Percentiles rank a stretch among this genome's conserved stretches.
phyloP scores from a whole-genome alignment of 176 grass and related monocot genomes.

The Oryza meridionalis region DNA sequence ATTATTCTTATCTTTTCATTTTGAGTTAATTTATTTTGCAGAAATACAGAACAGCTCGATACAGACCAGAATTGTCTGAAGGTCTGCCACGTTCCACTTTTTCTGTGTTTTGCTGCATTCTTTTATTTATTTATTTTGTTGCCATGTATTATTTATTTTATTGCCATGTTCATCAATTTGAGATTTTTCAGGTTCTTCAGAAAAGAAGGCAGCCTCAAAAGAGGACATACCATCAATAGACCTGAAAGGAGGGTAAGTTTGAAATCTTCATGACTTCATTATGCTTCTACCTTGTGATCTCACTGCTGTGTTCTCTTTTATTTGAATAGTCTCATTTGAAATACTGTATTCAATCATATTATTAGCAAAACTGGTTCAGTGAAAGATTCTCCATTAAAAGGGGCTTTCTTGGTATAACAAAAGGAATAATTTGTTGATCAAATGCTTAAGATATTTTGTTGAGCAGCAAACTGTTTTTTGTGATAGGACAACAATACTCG shows the following conservation, averaged over 20 bases:
- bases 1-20: constrained; percentile 31
- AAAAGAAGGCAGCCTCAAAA: constrained; percentile 56
- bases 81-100: constrained; percentile 48
- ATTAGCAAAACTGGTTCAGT: constrained; percentile 6
- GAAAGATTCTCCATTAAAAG: neutral
- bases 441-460: neutral
- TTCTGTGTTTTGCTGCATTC: neutral
- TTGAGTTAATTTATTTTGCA: constrained; percentile 49
- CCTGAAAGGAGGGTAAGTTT: constrained; percentile 74
- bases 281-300: constrained; percentile 13
- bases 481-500: neutral
- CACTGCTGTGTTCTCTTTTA: neutral
- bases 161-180: constrained; percentile 30
- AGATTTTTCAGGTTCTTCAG: constrained; percentile 54
- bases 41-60: constrained; percentile 98
- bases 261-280: neutral
- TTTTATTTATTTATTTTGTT: neutral
- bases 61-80: constrained; percentile 93
- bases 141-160: too few relatives aligned
- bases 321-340: neutral
- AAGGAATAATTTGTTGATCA: neutral
- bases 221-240: constrained; percentile 79
- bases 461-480: neutral
- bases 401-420: neutral
- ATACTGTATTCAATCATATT: constrained; percentile 29